Evolutionary conservation across 352 stramenopile species (phyloP).

Genomic region (Globisporangium takayamanum): DNA sequence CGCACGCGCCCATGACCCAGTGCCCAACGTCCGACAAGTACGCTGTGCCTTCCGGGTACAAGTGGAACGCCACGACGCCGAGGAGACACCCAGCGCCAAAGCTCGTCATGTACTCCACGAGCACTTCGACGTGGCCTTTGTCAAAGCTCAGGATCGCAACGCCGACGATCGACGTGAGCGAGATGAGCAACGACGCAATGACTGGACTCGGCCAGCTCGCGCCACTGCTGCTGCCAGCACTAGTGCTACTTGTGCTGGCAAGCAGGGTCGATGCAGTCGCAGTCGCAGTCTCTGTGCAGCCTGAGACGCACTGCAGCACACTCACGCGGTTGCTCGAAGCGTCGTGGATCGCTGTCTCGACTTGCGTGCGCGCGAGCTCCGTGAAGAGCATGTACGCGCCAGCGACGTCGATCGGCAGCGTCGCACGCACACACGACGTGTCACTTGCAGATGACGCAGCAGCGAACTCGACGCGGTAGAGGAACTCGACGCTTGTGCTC

Average conservation of each 20-base stretch:
- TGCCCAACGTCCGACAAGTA: constrained; percentile 23
- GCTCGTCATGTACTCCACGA: constrained; percentile 19
- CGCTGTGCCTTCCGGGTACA: constrained; percentile 27
- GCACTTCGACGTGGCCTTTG: constrained; percentile 9
- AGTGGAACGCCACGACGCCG: constrained; percentile 32
- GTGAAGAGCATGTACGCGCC: constrained; percentile 7
- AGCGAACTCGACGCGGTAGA: constrained; percentile 10
- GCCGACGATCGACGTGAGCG: constrained; percentile 16
- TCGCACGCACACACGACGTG: constrained; percentile 2
- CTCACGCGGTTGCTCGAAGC: not conserved
- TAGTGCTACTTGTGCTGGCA: not conserved
- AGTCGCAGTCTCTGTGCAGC: not conserved
- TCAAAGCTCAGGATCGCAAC: constrained; percentile 15
- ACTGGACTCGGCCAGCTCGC: constrained; percentile 12
- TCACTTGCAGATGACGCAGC: not conserved
- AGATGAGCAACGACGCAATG: constrained; percentile 15
- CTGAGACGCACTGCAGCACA: constrained; percentile 6
- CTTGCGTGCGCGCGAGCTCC: not conserved
- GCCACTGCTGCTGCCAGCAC: not conserved
- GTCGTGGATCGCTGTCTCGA: constrained; percentile 2
- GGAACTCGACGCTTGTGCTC: not conserved
- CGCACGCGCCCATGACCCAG: constrained; percentile 25
- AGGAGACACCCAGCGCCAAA: constrained; percentile 24
- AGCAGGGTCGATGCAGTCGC: not conserved
- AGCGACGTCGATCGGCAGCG: not conserved